phyloP scores from a whole-genome alignment of 192 early-diverging fungal species.

The Gryganskiella cystojenkinii region DNA sequence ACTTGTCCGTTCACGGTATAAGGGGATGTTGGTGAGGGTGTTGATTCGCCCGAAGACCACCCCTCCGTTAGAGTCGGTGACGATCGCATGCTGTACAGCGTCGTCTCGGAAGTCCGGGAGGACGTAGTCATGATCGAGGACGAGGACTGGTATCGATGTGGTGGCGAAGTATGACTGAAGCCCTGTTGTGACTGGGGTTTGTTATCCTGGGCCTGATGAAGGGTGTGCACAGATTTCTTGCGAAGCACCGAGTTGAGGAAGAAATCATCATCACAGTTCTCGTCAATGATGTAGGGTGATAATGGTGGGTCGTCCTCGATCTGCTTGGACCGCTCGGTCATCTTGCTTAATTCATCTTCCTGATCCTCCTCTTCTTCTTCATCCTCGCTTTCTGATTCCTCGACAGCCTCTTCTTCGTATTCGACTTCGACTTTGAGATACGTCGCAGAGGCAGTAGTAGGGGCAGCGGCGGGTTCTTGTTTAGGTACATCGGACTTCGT shows the following conservation, averaged over 20 bases:
- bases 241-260: constrained; percentile 50
- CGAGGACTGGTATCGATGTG: background rate
- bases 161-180: background rate
- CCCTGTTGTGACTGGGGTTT: background rate
- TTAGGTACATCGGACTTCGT: too few relatives aligned
- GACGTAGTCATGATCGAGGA: constrained; percentile 16
- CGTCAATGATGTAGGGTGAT: constrained; percentile 48
- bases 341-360: background rate
- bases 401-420: constrained; percentile 1
- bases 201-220: background rate
- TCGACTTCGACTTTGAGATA: constrained; percentile 5
- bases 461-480: background rate
- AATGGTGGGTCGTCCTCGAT: constrained; percentile 8
- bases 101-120: constrained; percentile 19
- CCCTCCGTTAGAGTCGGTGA: constrained; percentile 21
- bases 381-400: constrained; percentile 3
- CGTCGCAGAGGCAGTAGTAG: background rate
- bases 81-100: constrained; percentile 11
- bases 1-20: constrained; percentile 11
- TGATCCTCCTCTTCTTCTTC: background rate
- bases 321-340: background rate
- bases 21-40: constrained; percentile 35
- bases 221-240: constrained; percentile 1
- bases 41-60: constrained; percentile 34
- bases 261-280: constrained; percentile 38